Percentiles rank a stretch among this genome's conserved stretches.
These are phyloP conservation scores for Piromyces sp. DNA, from an alignment of 192 early-diverging fungal species.

Conservation along the genomic window DNA sequence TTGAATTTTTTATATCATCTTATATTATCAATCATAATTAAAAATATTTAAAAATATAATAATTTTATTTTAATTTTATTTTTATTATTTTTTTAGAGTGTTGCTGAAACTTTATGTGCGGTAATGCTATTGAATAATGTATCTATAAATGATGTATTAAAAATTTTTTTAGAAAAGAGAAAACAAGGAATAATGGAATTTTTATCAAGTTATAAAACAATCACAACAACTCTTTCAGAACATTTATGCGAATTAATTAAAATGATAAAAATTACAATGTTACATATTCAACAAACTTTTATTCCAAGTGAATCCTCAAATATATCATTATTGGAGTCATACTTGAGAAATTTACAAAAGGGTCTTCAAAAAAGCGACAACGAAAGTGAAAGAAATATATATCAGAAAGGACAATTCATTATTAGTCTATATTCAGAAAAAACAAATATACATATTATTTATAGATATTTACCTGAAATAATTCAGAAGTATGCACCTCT, in stretches of 20 bases:
- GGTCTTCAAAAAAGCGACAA: neutral
- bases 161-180: constrained; percentile 29
- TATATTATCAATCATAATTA: too few relatives aligned
- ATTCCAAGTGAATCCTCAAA: neutral
- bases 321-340: constrained; percentile 3
- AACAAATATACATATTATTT: constrained; percentile 14
- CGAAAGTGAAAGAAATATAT: neutral
- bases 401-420: constrained; percentile 1
- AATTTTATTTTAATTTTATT: neutral
- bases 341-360: constrained; percentile 4
- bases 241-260: constrained; percentile 3
- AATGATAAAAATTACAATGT: constrained; percentile 4
- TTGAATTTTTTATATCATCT: too few relatives aligned
- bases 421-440: constrained; percentile 14
- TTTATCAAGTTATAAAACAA: constrained; percentile 5
- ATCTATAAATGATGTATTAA: constrained; percentile 31
- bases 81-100: constrained; percentile 12
- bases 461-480: constrained; percentile 6
- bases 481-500: constrained; percentile 12
- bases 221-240: neutral
- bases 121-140: constrained; percentile 48
- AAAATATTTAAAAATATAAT: neutral
- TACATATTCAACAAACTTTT: neutral
- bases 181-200: constrained; percentile 21
- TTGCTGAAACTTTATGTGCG: constrained; percentile 41